phyloP scores from a whole-genome alignment of 306 rosid species.

The Quercus bicolor region DNA sequence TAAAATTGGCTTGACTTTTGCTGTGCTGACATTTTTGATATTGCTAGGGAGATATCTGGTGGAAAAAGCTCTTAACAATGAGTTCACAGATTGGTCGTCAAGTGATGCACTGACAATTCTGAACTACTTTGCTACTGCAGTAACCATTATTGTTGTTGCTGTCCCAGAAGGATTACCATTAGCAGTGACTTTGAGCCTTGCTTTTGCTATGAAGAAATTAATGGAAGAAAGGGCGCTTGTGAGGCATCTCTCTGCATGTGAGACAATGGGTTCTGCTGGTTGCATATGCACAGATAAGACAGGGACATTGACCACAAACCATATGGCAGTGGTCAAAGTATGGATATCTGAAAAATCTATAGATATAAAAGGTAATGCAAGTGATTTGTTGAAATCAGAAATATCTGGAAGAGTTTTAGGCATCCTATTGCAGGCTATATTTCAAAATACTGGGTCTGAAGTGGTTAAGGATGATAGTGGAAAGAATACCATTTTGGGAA shows the following conservation, averaged over 20 bases:
- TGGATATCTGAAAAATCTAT: constrained; percentile 58
- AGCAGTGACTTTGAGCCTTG: constrained; percentile 98
- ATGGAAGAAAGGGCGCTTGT: constrained; percentile 89
- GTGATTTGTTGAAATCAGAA: constrained; percentile 42
- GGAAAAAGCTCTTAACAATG: constrained; percentile 47
- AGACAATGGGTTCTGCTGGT: constrained; percentile 95
- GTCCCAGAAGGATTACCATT: constrained; percentile 98
- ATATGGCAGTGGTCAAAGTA: constrained; percentile 69
- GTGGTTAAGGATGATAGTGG: constrained; percentile 68
- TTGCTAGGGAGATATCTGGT: constrained; percentile 56
- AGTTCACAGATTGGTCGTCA: constrained; percentile 66
- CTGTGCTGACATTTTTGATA: constrained; percentile 71
- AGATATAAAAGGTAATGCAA: constrained; percentile 45
- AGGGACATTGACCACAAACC: constrained; percentile 90
- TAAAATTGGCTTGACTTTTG: constrained; percentile 83
- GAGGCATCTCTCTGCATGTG: constrained; percentile 95
- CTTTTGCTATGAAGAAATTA: constrained; percentile 93
- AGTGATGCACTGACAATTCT: constrained; percentile 65
- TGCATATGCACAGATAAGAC: constrained; percentile 99
- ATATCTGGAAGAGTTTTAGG: constrained; percentile 46
- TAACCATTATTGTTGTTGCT: constrained; percentile 89
- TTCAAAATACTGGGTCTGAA: constrained; percentile 77
- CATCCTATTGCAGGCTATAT: constrained; percentile 67
- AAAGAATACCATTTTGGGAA: constrained; percentile 58
- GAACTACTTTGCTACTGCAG: constrained; percentile 86